These are phyloP conservation scores for Papiliotrema flavescens DNA, from an alignment of 1,284 basidiomycete species.

Conservation along the genomic window DNA sequence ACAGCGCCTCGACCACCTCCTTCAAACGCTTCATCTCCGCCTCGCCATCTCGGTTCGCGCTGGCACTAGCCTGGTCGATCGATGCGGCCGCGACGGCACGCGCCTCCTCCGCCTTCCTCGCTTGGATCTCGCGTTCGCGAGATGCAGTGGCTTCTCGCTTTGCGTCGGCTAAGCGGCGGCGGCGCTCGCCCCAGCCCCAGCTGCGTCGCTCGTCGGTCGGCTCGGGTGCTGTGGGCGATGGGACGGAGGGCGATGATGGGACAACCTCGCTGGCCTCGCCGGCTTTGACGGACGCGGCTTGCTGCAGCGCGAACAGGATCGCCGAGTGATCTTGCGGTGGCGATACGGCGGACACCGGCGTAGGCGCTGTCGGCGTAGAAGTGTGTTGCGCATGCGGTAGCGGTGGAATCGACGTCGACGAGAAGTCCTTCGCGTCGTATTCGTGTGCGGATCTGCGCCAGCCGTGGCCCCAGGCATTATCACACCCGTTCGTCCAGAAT, in stretches of 20 bases:
- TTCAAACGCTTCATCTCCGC: constrained; percentile 16
- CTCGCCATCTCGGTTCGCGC: background rate
- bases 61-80: background rate
- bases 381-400: too few relatives aligned
- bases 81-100: background rate
- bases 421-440: too few relatives aligned
- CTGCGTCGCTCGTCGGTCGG: background rate
- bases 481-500: background rate
- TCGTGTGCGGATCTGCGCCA: background rate
- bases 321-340: too few relatives aligned
- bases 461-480: background rate
- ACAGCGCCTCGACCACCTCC: constrained; percentile 21
- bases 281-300: background rate
- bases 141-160: background rate
- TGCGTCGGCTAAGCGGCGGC: background rate
- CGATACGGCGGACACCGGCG: too few relatives aligned
- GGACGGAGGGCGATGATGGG: too few relatives aligned
- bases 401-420: too few relatives aligned
- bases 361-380: too few relatives aligned
- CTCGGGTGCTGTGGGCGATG: background rate
- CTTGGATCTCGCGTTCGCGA: background rate
- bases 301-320: too few relatives aligned
- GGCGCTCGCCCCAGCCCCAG: constrained; percentile 9
- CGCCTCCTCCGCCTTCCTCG: too few relatives aligned
- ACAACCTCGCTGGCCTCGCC: background rate